phyloP scores from a whole-genome alignment of 2,329 filamentous ascomycete species.

The Gremmenia infestans region DNA sequence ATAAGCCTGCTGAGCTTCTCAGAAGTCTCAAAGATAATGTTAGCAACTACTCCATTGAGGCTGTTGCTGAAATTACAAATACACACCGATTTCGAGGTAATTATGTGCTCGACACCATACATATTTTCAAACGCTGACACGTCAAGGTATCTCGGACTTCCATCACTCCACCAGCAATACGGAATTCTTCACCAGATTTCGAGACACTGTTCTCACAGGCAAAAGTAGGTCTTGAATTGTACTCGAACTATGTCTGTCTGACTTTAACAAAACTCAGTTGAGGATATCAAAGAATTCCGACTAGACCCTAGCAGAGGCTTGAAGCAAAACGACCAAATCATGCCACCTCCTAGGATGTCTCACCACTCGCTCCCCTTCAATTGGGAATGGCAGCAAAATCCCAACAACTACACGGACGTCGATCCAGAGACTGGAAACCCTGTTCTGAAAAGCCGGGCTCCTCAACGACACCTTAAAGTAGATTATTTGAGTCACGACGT shows the following conservation, averaged over 20 bases:
- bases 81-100: slow-evolving; percentile 80
- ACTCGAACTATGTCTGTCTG: not conserved
- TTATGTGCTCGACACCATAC: not conserved
- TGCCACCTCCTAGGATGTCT: slow-evolving; percentile 76
- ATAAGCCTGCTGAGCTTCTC: slow-evolving; percentile 51
- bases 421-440: slow-evolving; percentile 29
- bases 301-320: slow-evolving; percentile 59
- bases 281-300: slow-evolving; percentile 59
- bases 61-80: slow-evolving; percentile 67
- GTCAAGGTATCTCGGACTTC: slow-evolving; percentile 72
- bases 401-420: slow-evolving; percentile 48
- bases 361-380: slow-evolving; percentile 70
- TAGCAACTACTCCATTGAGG: slow-evolving; percentile 60
- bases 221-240: slow-evolving; percentile 48
- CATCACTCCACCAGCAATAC: slow-evolving; percentile 69
- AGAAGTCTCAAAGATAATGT: slow-evolving; percentile 67
- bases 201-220: slow-evolving; percentile 65
- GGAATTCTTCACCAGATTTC: slow-evolving; percentile 65
- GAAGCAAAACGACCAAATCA: slow-evolving; percentile 59
- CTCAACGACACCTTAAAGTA: slow-evolving; percentile 15
- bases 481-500: slow-evolving; percentile 22
- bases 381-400: slow-evolving; percentile 81
- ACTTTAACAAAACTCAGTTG: slow-evolving; percentile 37
- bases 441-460: slow-evolving; percentile 26
- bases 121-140: not conserved